Evolutionary conservation across 192 early-diverging fungal species (phyloP).

Genomic region (Podila verticillata): DNA sequence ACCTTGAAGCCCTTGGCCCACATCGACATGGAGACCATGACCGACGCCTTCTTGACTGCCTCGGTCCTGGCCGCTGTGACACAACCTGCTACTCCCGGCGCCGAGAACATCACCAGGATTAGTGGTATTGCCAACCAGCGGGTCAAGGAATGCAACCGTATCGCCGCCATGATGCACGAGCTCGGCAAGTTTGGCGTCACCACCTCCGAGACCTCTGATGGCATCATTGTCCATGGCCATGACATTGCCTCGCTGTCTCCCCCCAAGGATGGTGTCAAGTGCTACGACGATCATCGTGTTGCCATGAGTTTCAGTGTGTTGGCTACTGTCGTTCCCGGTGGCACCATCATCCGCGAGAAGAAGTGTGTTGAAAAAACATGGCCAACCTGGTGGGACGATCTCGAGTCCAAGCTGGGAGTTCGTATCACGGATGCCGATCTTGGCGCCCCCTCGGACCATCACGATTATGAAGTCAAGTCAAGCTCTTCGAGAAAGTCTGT

Average conservation of each 20-base stretch:
- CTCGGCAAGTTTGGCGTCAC: slow-evolving; percentile 89
- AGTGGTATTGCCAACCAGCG: slow-evolving; percentile 97
- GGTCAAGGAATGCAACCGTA: slow-evolving; percentile 98
- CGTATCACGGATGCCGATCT: slow-evolving; percentile 66
- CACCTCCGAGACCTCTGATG: slow-evolving; percentile 86
- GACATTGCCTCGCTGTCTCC: slow-evolving; percentile 59
- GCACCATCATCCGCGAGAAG: slow-evolving; percentile 87
- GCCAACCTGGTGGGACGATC: slow-evolving; percentile 98
- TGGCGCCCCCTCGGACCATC: slow-evolving; percentile 36
- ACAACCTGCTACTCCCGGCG: slow-evolving; percentile 42
- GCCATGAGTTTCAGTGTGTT: slow-evolving; percentile 97
- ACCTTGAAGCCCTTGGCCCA: slow-evolving; percentile 72
- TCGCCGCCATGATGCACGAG: slow-evolving; percentile 95
- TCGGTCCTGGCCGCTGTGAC: slow-evolving; percentile 93
- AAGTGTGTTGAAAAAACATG: slow-evolving; percentile 99
- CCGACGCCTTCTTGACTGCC: slow-evolving; percentile 98
- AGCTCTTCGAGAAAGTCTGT: slow-evolving; percentile 10
- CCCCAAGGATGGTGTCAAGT: slow-evolving; percentile 78
- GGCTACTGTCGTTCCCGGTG: slow-evolving; percentile 76
- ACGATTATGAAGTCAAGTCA: slow-evolving; percentile 35
- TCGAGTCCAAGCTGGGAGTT: slow-evolving; percentile 83
- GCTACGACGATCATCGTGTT: slow-evolving; percentile 98
- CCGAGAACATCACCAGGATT: slow-evolving; percentile 81
- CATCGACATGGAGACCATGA: slow-evolving; percentile 99
- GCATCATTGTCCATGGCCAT: slow-evolving; percentile 86